A percentile compares a stretch with the other conserved stretches of the same genome.
These are phyloP conservation scores for Linderniella brevidens DNA, from an alignment of 257 asterid species.

Conservation along the genomic window DNA sequence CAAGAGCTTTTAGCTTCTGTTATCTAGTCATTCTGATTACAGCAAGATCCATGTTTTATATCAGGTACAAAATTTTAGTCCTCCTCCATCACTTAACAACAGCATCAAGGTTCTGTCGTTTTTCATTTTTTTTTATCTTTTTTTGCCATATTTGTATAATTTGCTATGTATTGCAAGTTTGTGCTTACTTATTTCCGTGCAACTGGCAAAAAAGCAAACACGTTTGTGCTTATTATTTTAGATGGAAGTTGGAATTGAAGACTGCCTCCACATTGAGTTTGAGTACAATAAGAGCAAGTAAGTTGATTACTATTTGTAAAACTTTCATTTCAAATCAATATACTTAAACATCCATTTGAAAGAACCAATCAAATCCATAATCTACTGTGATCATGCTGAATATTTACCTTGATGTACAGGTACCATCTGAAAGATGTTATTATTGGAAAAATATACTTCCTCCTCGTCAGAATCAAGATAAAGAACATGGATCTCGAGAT, in stretches of 20 bases:
- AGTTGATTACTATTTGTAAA: slow-evolving; percentile 10
- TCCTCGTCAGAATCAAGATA: slow-evolving; percentile 89
- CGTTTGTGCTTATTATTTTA: slow-evolving; percentile 19
- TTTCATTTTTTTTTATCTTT: too few species aligned
- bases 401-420: slow-evolving; percentile 25
- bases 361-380: too few species aligned
- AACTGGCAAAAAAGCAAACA: background rate
- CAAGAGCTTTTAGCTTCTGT: too few species aligned
- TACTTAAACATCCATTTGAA: too few species aligned
- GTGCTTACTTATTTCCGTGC: too few species aligned
- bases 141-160: too few species aligned
- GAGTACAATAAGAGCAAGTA: slow-evolving; percentile 99
- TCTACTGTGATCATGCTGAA: background rate
- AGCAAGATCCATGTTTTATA: too few species aligned
- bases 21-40: too few species aligned
- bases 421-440: slow-evolving; percentile 95
- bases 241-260: slow-evolving; percentile 99
- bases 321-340: background rate
- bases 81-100: slow-evolving; percentile 69
- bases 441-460: slow-evolving; percentile 85
- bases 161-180: too few species aligned
- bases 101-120: slow-evolving; percentile 99
- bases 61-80: slow-evolving; percentile 76
- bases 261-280: slow-evolving; percentile 96
- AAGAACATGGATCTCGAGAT: slow-evolving; percentile 98